These are phyloP conservation scores for Amanita pallidorosea DNA, from an alignment of 768 basidiomycete genomes.

Conservation along the genomic window DNA sequence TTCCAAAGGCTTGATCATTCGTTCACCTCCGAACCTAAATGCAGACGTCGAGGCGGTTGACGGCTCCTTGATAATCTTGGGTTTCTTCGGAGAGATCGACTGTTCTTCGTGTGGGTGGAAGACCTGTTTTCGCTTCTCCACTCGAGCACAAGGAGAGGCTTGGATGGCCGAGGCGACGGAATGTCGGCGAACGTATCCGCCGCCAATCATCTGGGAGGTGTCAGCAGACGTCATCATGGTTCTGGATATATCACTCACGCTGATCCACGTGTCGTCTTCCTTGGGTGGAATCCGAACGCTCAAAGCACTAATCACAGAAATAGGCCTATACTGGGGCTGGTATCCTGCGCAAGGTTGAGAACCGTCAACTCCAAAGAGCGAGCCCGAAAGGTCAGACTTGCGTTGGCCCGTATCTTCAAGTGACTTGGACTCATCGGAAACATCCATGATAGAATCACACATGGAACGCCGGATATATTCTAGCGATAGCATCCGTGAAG, in stretches of 20 bases:
- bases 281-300: conserved; percentile 38
- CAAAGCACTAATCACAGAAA: conserved; percentile 50
- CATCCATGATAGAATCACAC: conserved; percentile 62
- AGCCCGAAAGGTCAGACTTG: conserved; percentile 43
- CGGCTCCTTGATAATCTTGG: conserved; percentile 47
- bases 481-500: conserved; percentile 1
- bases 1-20: conserved; percentile 61
- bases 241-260: conserved; percentile 29
- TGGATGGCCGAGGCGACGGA: conserved; percentile 59
- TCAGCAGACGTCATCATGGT: neutral
- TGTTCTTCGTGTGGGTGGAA: conserved; percentile 24
- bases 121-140: conserved; percentile 51
- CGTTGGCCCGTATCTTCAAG: conserved; percentile 39
- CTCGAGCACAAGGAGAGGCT: conserved; percentile 58
- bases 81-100: conserved; percentile 31
- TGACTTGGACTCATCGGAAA: conserved; percentile 24
- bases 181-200: conserved; percentile 59
- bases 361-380: conserved; percentile 47
- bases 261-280: conserved; percentile 71
- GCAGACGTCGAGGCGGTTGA: conserved; percentile 65
- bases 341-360: conserved; percentile 21
- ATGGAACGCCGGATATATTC: conserved; percentile 22
- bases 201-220: conserved; percentile 58
- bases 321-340: conserved; percentile 49
- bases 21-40: conserved; percentile 52